Percentiles rank a stretch among this genome's conserved stretches.
Evolutionary conservation across 2,329 filamentous ascomycete species (phyloP).

Genomic region (Chaetomiaceae sp.): DNA sequence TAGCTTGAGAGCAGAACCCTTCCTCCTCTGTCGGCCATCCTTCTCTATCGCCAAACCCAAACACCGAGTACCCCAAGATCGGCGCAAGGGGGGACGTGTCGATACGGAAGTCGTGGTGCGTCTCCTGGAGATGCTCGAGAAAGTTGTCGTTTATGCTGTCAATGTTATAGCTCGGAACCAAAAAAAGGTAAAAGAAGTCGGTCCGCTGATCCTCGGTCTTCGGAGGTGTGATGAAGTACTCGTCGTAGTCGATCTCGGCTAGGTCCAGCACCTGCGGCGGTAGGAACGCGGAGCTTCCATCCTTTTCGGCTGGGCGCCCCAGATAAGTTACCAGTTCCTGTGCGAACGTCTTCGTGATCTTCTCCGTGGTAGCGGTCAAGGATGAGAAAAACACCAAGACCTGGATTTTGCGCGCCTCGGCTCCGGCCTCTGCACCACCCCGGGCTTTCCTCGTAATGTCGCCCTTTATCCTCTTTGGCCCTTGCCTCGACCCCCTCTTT

Average conservation of each 20-base stretch:
- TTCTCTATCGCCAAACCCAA: slow-evolving; percentile 87
- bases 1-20: slow-evolving; percentile 90
- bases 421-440: slow-evolving; percentile 22
- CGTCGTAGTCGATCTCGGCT: slow-evolving; percentile 84
- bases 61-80: slow-evolving; percentile 83
- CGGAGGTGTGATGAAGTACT: slow-evolving; percentile 79
- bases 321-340: slow-evolving; percentile 51
- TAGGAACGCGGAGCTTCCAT: slow-evolving; percentile 38
- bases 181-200: slow-evolving; percentile 74
- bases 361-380: slow-evolving; percentile 77
- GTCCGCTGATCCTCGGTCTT: slow-evolving; percentile 49
- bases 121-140: slow-evolving; percentile 81
- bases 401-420: slow-evolving; percentile 50
- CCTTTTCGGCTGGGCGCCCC: slow-evolving; percentile 33
- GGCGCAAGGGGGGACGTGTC: slow-evolving; percentile 77
- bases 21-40: slow-evolving; percentile 89
- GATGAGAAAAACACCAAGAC: slow-evolving; percentile 86
- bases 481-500: slow-evolving; percentile 36
- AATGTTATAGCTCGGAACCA: slow-evolving; percentile 91
- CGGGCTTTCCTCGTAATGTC: slow-evolving; percentile 34
- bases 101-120: slow-evolving; percentile 93
- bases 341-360: slow-evolving; percentile 61
- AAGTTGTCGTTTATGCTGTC: slow-evolving; percentile 88
- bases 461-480: slow-evolving; percentile 45
- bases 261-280: slow-evolving; percentile 69